Conservation (phyloP, 371 early-diverging fungal genomes). For the Mucor ambiguus region DNA sequence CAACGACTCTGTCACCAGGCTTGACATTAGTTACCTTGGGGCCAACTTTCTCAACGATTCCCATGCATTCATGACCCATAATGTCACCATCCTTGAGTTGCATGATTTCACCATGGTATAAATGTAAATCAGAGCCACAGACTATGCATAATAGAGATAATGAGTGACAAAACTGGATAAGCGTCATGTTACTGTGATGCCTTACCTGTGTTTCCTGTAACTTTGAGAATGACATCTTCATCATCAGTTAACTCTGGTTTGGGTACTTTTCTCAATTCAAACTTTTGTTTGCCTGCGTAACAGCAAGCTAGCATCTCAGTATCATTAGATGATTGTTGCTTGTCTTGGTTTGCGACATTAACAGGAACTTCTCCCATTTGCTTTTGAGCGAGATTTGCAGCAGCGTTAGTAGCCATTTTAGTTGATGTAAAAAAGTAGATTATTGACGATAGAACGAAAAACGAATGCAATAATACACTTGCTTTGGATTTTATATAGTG, state of each 20-base stretch:
- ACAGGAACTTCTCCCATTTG: conserved; percentile 48
- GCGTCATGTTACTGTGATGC: not conserved
- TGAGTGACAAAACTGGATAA: not conserved
- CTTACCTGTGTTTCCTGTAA: conserved; percentile 48
- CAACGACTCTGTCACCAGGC: conserved; percentile 53
- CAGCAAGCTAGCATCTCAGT: conserved; percentile 49
- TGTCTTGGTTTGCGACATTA: conserved; percentile 40
- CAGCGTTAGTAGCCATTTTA: conserved; percentile 38
- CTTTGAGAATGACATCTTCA: conserved; percentile 55
- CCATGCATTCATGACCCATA: conserved; percentile 55
- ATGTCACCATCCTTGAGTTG: conserved; percentile 42
- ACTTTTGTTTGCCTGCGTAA: conserved; percentile 51
- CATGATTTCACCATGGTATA: conserved; percentile 59
- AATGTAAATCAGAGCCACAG: conserved; percentile 68
- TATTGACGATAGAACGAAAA: not conserved
- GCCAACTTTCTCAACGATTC: conserved; percentile 47
- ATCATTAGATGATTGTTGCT: conserved; percentile 20
- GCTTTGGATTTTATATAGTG: not conserved
- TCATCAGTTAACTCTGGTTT: conserved; percentile 54
- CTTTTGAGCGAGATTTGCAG: conserved; percentile 46
- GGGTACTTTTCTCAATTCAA: conserved; percentile 46
- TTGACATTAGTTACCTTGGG: conserved; percentile 43
- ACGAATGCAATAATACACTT: not conserved
- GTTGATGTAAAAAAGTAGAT: not conserved
- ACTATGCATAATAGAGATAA: conserved; percentile 19